Evolutionary conservation across 257 asterid genomes (phyloP).

Genomic region (Rubia yunnanensis): DNA sequence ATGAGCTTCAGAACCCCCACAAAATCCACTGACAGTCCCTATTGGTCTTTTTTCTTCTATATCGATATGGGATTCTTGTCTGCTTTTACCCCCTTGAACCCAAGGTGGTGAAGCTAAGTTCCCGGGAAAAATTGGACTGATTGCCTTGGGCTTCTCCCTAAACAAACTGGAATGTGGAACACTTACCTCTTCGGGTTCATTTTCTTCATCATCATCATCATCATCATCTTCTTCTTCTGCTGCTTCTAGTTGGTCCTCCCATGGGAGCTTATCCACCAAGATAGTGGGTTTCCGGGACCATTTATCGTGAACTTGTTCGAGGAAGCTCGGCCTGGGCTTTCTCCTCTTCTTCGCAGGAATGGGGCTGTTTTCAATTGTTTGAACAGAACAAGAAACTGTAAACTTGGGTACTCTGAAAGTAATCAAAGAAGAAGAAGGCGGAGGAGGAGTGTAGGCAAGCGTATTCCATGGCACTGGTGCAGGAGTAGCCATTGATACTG

Average conservation of each 20-base stretch:
- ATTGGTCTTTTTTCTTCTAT: conserved; percentile 17
- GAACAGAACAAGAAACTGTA: conserved; percentile 32
- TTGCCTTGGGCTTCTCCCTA: conserved; percentile 21
- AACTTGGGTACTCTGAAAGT: conserved; percentile 23
- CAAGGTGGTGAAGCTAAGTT: conserved; percentile 57
- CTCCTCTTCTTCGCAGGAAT: conserved; percentile 39
- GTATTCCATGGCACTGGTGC: conserved; percentile 29
- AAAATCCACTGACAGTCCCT: conserved; percentile 12
- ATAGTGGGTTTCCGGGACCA: conserved; percentile 66
- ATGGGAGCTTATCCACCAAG: conserved; percentile 52
- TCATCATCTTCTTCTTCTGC: conserved; percentile 11
- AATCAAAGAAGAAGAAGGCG: conserved; percentile 20
- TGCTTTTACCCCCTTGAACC: conserved; percentile 47
- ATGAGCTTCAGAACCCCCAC: conserved; percentile 11
- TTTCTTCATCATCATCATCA: conserved; percentile 15
- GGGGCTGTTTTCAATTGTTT: conserved; percentile 30
- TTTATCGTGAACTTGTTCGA: conserved; percentile 62
- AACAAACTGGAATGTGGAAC: conserved; percentile 10
- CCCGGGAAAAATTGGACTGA: conserved; percentile 17
- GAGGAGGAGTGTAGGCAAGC: conserved; percentile 1
- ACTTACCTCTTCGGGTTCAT: conserved; percentile 22
- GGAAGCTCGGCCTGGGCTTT: conserved; percentile 78
- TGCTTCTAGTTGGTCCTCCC: conserved; percentile 47
- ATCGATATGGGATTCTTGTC: conserved; percentile 15
- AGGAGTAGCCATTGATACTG: conserved; percentile 32